Base-by-base conservation (phyloP, 169 alveolate species). In the Fabrea salina region DNA sequence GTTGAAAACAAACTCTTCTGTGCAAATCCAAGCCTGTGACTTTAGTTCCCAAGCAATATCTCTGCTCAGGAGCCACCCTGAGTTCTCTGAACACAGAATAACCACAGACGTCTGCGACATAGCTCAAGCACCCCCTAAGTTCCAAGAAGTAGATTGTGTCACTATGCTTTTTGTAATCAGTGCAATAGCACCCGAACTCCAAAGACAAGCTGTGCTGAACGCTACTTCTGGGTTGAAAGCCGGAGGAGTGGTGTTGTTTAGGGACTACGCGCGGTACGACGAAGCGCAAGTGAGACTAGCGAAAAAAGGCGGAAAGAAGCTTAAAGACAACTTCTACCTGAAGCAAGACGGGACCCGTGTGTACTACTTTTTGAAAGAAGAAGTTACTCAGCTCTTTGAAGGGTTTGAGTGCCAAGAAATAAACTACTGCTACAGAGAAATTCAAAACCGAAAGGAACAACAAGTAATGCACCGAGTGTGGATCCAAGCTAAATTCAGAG, bases 251-350 rank as follows among this genome's bases (percentile, higher is more conserved):
- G 75, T 96, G 13, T 92, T 93, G 68, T 94, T 96, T 82, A 87
- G 99, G 82, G 99, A 96, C 87, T 96, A 96, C 79, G 99, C 97
- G 1, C 82, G 93, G 83, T 96, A 95, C 80, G 99, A 96, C 79
- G 79, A 95, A 84, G 96, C 98, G 3, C 91, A 96, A 85, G 68
- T 96, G 6, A 75, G 97, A 19, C 89, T 96, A 77, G 97, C 98
- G 3, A 81, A 92, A 57, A 91, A 94, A 39, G 86, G 83, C 50
- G 93, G 91, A 68, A 89, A 94, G 77, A 96, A 93, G 87, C 89
- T 96, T 7, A 86, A 94, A 47, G 97, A 96, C 39, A 92, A 95
- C 81, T 96, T 96, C 72, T 96, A 96, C 80, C 94, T 96, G 25
- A 83, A 97, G 27, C 84, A 91, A 40, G 99, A 96, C 87, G 95